A percentile compares a stretch with the other conserved stretches of the same genome.
These are phyloP conservation scores for Ampelocalamus luodianensis DNA, from an alignment of 176 grass and related monocot genomes.

Conservation along the genomic window DNA sequence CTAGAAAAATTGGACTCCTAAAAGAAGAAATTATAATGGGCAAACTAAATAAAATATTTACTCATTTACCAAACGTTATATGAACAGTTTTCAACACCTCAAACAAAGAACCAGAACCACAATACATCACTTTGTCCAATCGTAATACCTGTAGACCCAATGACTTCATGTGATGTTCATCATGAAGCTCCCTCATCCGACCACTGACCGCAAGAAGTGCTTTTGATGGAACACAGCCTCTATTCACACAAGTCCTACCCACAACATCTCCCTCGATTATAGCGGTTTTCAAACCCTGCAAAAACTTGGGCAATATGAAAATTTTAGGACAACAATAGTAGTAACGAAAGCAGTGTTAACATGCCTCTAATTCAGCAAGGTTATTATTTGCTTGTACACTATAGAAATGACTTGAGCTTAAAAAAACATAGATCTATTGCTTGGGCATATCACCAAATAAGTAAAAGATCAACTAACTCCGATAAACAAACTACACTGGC, in stretches of 20 bases:
- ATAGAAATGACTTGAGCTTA: background rate
- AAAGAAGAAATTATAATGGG: constrained; percentile 5
- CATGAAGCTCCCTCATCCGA: constrained; percentile 83
- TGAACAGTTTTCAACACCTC: background rate
- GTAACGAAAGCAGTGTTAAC: too few relatives aligned
- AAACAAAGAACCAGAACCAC: background rate
- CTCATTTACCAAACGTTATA: background rate
- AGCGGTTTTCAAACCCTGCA: constrained; percentile 85
- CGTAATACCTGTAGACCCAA: constrained; percentile 73
- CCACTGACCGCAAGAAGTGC: constrained; percentile 96
- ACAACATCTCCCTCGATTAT: constrained; percentile 94
- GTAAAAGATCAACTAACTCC: background rate
- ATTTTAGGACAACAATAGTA: too few relatives aligned
- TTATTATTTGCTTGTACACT: background rate
- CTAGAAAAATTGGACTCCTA: background rate
- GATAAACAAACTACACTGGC: background rate
- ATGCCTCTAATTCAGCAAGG: background rate
- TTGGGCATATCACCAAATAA: constrained; percentile 5
- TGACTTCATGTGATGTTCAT: constrained; percentile 93
- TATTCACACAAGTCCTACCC: constrained; percentile 90
- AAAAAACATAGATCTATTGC: background rate
- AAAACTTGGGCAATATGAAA: too few relatives aligned
- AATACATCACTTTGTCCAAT: background rate
- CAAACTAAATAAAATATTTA: background rate
- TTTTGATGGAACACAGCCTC: constrained; percentile 93